Evolutionary conservation across 768 basidiomycete species (phyloP).

Genomic region (Lepiota brunneoincarnata): DNA sequence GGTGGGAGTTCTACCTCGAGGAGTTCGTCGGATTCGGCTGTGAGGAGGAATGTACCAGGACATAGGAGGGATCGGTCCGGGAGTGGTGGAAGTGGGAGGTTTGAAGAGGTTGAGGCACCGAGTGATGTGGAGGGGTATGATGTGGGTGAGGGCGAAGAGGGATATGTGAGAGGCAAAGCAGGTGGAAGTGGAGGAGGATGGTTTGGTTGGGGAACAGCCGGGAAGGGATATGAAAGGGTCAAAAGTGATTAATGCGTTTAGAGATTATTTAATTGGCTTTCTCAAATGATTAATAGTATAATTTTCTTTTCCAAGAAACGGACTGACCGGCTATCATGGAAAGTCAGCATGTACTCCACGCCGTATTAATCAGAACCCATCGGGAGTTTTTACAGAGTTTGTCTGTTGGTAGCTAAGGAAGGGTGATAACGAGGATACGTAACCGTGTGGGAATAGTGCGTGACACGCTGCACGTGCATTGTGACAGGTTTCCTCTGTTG

Average conservation of each 20-base stretch:
- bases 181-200: constrained; percentile 37
- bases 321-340: too few relatives aligned
- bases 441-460: too few relatives aligned
- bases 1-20: constrained; percentile 25
- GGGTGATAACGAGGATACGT: too few relatives aligned
- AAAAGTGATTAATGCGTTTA: constrained; percentile 47
- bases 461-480: too few relatives aligned
- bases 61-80: constrained; percentile 20
- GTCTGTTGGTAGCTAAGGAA: too few relatives aligned
- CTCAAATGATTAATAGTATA: too few relatives aligned
- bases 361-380: too few relatives aligned
- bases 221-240: constrained; percentile 45
- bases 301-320: too few relatives aligned
- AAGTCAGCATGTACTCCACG: too few relatives aligned
- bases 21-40: constrained; percentile 38
- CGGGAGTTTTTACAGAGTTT: too few relatives aligned
- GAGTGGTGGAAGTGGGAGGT: constrained; percentile 47
- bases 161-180: too few relatives aligned
- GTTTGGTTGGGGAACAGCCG: constrained; percentile 45
- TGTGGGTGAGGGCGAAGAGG: constrained; percentile 37
- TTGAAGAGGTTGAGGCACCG: constrained; percentile 71
- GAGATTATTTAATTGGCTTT: background rate
- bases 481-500: too few relatives aligned
- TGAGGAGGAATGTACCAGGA: constrained; percentile 17
- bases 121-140: constrained; percentile 70